A percentile compares a stretch with the other conserved stretches of the same genome.
Conservation (phyloP, 2,329 filamentous ascomycete genomes). For the Cercospora sojina region DNA sequence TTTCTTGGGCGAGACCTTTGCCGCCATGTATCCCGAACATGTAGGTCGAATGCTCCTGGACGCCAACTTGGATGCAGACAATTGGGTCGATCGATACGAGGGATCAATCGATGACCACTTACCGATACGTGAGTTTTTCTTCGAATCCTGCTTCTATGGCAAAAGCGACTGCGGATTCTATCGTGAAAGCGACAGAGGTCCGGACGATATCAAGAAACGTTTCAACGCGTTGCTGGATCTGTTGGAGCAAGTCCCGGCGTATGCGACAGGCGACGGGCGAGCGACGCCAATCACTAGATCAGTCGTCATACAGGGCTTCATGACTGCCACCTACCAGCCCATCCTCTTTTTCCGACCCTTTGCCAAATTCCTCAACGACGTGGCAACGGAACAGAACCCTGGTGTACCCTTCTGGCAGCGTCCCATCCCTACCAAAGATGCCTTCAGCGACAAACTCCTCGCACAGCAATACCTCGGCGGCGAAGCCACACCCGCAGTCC, state of each 20-base stretch:
- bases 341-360: slow-evolving; percentile 24
- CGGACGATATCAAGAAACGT: slow-evolving; percentile 19
- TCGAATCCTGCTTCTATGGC: slow-evolving; percentile 15
- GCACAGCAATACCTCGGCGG: slow-evolving; percentile 24
- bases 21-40: slow-evolving; percentile 16
- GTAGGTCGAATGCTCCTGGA: slow-evolving; percentile 18
- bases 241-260: slow-evolving; percentile 19
- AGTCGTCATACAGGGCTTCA: slow-evolving; percentile 24
- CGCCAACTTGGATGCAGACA: slow-evolving; percentile 39
- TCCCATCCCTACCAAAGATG: slow-evolving; percentile 20
- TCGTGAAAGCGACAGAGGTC: slow-evolving; percentile 17
- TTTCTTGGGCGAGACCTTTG: slow-evolving; percentile 16
- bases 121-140: slow-evolving; percentile 13
- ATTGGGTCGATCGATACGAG: slow-evolving; percentile 25
- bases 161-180: slow-evolving; percentile 20
- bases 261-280: slow-evolving; percentile 21
- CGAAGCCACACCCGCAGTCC: slow-evolving; percentile 22
- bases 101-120: slow-evolving; percentile 24
- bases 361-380: slow-evolving; percentile 22
- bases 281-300: slow-evolving; percentile 22
- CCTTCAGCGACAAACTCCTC: slow-evolving; percentile 23
- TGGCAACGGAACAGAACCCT: slow-evolving; percentile 19
- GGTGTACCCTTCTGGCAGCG: slow-evolving; percentile 25
- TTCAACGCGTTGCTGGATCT: slow-evolving; percentile 20
- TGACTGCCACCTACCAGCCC: slow-evolving; percentile 26